These are phyloP conservation scores for Erodium maritimum DNA, from an alignment of 345 rosid species.

Conservation along the genomic window DNA sequence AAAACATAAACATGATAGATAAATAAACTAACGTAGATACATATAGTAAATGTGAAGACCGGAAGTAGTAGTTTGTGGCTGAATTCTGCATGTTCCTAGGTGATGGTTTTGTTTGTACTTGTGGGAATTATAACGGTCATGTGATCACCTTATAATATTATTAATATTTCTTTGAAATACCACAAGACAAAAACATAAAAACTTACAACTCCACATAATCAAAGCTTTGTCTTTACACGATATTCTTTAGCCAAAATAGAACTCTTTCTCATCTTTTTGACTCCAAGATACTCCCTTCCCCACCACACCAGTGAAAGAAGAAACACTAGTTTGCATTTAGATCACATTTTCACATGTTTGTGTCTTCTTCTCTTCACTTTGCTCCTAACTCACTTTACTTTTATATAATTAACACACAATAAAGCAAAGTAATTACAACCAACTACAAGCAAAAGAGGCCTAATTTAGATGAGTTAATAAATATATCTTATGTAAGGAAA, in stretches of 20 bases:
- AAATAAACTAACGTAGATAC: too few relatives aligned
- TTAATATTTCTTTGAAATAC: too few relatives aligned
- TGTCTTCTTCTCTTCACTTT: constrained; percentile 6
- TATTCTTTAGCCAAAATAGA: constrained; percentile 12
- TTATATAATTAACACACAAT: constrained; percentile 9
- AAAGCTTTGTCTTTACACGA: background rate
- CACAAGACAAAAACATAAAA: background rate
- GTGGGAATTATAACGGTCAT: too few relatives aligned
- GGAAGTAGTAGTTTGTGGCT: too few relatives aligned
- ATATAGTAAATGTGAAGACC: too few relatives aligned
- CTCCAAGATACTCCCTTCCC: constrained; percentile 22
- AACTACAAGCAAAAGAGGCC: constrained; percentile 4
- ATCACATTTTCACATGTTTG: constrained; percentile 15
- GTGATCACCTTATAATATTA: too few relatives aligned
- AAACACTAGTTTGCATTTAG: constrained; percentile 2
- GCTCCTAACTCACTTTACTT: constrained; percentile 9
- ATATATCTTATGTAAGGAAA: too few relatives aligned
- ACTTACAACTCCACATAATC: constrained; percentile 4
- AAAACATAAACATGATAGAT: too few relatives aligned
- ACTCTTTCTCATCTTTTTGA: constrained; percentile 22
- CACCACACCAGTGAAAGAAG: constrained; percentile 4
- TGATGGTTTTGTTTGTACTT: too few relatives aligned
- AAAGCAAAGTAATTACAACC: constrained; percentile 1
- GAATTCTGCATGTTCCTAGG: too few relatives aligned
- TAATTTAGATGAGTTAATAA: constrained; percentile 12